Percentiles rank a stretch among this genome's conserved stretches.
These are phyloP conservation scores for Solanum sejunctum DNA, from an alignment of 257 asterid genomes.

Conservation along the genomic window DNA sequence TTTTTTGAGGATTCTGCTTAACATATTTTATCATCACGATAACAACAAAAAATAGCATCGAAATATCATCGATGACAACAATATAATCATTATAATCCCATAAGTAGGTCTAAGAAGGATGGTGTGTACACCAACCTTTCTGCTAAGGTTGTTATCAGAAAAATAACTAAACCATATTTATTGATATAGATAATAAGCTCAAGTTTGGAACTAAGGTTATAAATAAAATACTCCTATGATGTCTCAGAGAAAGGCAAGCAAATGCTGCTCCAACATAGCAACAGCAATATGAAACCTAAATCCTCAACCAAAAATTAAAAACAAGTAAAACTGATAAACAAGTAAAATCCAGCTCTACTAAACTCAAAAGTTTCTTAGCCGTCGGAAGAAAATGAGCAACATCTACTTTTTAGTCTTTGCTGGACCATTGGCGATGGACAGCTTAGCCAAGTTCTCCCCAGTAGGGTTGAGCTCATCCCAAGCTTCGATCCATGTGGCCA, in stretches of 20 bases:
- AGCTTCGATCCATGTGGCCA: slow-evolving; percentile 82
- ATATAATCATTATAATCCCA: too few species aligned
- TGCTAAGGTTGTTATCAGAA: too few species aligned
- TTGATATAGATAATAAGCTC: background rate
- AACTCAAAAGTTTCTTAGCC: background rate
- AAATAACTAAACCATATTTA: background rate
- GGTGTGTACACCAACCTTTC: too few species aligned
- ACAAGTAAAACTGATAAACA: background rate
- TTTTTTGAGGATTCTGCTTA: background rate
- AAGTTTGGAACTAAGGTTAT: background rate
- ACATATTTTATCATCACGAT: background rate
- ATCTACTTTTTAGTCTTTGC: slow-evolving; percentile 22
- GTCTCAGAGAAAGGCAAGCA: background rate
- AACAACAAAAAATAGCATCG: background rate
- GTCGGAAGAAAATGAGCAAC: background rate
- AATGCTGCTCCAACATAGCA: background rate
- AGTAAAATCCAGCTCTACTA: background rate
- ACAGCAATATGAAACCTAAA: background rate
- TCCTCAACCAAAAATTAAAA: background rate
- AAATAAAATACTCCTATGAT: background rate
- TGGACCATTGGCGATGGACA: slow-evolving; percentile 13
- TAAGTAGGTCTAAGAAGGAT: too few species aligned
- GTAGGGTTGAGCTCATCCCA: slow-evolving; percentile 86
- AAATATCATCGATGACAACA: background rate
- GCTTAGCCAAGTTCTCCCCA: slow-evolving; percentile 18